phyloP scores from a whole-genome alignment of 2,329 filamentous ascomycete genomes.

The Coniochaeta sp. region DNA sequence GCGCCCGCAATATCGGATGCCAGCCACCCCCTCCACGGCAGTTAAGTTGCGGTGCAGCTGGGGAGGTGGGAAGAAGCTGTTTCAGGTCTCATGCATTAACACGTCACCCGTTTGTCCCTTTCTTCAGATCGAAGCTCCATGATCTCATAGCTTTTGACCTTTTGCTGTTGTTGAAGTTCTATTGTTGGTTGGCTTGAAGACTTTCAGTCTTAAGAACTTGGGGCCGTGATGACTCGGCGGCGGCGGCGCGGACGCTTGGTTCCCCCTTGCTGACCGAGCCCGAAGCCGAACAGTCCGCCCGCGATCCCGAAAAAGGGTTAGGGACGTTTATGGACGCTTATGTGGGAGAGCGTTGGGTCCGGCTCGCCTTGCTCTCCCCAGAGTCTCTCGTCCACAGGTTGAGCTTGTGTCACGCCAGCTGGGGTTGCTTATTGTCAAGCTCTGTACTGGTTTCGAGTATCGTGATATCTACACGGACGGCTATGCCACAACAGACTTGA shows the following conservation, averaged over 20 bases:
- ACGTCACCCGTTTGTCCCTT: neutral
- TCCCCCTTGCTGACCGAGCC: neutral
- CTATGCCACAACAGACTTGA: too few relatives aligned
- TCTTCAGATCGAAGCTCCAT: neutral
- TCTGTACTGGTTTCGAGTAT: too few relatives aligned
- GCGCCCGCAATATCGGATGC: neutral
- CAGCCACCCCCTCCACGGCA: neutral
- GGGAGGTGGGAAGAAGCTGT: neutral
- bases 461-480: too few relatives aligned
- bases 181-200: too few relatives aligned
- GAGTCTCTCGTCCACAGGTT: neutral
- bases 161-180: too few relatives aligned
- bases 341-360: neutral
- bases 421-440: too few relatives aligned
- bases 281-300: neutral
- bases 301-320: neutral
- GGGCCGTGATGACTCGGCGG: too few relatives aligned
- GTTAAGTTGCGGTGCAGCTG: neutral
- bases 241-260: too few relatives aligned
- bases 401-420: too few relatives aligned
- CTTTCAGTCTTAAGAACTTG: too few relatives aligned
- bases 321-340: neutral
- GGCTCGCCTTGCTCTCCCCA: neutral
- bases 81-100: conserved; percentile 1
- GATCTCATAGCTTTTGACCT: neutral